phyloP scores from a whole-genome alignment of 2,329 filamentous ascomycete genomes.

The Microsporum ferrugineum region DNA sequence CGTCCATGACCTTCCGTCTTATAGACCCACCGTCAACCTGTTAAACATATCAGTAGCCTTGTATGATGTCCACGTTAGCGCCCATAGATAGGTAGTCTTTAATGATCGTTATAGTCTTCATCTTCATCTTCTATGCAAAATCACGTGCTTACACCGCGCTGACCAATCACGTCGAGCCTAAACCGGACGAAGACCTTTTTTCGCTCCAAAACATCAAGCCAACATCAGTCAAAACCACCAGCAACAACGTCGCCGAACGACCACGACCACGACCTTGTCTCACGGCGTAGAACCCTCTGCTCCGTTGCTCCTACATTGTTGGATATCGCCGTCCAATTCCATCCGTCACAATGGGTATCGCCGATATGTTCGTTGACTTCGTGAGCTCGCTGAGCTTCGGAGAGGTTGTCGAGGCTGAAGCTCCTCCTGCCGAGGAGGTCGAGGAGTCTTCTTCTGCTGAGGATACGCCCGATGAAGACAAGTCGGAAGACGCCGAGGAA shows the following conservation, averaged over 20 bases:
- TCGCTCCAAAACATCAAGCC: constrained; percentile 1
- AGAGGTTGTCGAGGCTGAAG: constrained; percentile 48
- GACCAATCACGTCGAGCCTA: background rate
- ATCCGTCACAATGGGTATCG: constrained; percentile 46
- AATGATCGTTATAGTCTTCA: background rate
- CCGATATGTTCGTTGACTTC: constrained; percentile 53
- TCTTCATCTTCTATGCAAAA: background rate
- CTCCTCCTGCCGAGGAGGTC: constrained; percentile 39
- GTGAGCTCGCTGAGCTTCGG: constrained; percentile 54
- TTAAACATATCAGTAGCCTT: background rate
- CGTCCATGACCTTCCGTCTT: constrained; percentile 6
- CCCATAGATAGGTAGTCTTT: background rate
- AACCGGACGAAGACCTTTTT: background rate
- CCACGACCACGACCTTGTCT: background rate
- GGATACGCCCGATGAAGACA: constrained; percentile 20
- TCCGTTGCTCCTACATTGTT: background rate
- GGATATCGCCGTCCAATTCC: constrained; percentile 1
- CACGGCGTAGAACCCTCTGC: background rate
- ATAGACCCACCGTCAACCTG: background rate
- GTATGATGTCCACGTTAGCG: background rate
- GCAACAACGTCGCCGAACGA: background rate
- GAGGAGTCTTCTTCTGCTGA: constrained; percentile 23
- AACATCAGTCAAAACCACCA: background rate
- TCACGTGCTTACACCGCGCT: background rate
- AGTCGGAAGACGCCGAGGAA: constrained; percentile 35